Evolutionary conservation across 1,284 basidiomycete genomes (phyloP).

Genomic region (Apiotrichum veenhuisii): DNA sequence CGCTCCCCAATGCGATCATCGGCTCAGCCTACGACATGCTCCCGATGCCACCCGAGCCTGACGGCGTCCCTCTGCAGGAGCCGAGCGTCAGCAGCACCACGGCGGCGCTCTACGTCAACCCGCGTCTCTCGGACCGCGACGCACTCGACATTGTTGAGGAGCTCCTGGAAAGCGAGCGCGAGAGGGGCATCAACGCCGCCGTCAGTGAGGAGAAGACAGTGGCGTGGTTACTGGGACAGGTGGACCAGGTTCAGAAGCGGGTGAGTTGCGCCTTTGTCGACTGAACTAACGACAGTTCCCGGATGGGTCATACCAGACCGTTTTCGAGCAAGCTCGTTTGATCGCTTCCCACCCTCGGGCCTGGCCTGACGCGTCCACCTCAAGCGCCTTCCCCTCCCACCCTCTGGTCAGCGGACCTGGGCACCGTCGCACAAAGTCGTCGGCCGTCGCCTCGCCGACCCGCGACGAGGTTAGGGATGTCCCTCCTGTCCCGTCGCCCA

Average conservation of each 20-base stretch:
- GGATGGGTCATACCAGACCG: constrained; percentile 40
- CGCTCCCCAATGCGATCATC: constrained; percentile 25
- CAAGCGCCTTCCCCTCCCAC: constrained; percentile 11
- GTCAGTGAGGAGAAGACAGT: constrained; percentile 31
- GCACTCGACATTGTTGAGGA: constrained; percentile 43
- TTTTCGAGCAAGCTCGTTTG: constrained; percentile 30
- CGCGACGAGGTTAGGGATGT: neutral
- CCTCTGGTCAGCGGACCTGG: neutral
- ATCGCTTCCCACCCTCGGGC: constrained; percentile 20
- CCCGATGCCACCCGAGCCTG: constrained; percentile 41
- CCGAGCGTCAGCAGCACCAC: constrained; percentile 46
- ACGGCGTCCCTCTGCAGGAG: constrained; percentile 36
- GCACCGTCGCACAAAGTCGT: constrained; percentile 32
- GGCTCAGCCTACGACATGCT: constrained; percentile 39
- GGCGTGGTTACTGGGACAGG: constrained; percentile 26
- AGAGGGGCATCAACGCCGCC: constrained; percentile 41
- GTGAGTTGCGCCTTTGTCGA: too few species aligned
- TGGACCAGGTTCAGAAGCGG: constrained; percentile 37
- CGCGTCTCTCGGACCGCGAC: constrained; percentile 33
- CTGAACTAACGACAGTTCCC: constrained; percentile 40
- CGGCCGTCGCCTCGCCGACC: constrained; percentile 13
- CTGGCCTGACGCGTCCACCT: constrained; percentile 9
- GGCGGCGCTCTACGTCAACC: constrained; percentile 46
- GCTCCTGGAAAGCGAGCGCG: constrained; percentile 44
- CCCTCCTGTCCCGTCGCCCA: neutral